A percentile compares a stretch with the other conserved stretches of the same genome.
Evolutionary conservation across 352 stramenopile genomes (phyloP).

Genomic region (Phytophthora multivora): DNA sequence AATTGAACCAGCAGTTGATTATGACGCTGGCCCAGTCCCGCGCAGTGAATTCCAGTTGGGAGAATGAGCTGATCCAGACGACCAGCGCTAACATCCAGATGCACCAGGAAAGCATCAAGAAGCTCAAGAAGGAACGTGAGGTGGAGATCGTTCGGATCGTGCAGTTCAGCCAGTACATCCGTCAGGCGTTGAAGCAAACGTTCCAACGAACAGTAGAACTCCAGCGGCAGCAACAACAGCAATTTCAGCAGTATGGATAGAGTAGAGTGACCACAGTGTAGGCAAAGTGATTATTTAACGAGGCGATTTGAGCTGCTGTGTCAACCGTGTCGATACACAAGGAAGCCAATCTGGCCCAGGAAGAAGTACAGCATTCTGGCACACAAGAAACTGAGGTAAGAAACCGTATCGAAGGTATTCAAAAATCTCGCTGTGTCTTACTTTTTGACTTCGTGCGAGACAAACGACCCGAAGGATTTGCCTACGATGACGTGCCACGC

Average conservation of each 20-base stretch:
- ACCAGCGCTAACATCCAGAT: conserved; percentile 54
- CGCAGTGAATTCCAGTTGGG: conserved; percentile 34
- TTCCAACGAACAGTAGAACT: conserved; percentile 38
- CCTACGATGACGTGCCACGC: conserved; percentile 86
- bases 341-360: conserved; percentile 78
- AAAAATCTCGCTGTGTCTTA: conserved; percentile 17
- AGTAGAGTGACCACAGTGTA: conserved; percentile 9
- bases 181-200: conserved; percentile 53
- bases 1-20: conserved; percentile 51
- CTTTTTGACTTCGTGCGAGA: conserved; percentile 87
- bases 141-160: conserved; percentile 74
- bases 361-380: conserved; percentile 85
- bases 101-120: conserved; percentile 43
- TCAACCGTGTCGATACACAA: conserved; percentile 77
- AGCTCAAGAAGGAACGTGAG: conserved; percentile 59
- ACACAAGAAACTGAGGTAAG: conserved; percentile 5
- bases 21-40: conserved; percentile 39
- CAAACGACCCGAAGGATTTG: conserved; percentile 87
- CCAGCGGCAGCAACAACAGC: conserved; percentile 31
- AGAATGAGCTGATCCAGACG: conserved; percentile 46
- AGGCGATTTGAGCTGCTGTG: not conserved
- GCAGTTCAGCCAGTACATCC: conserved; percentile 60
- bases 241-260: conserved; percentile 26
- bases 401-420: not conserved
- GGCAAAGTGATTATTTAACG: conserved; percentile 47